Evolutionary conservation across 257 asterid species (phyloP), one percentile per base, ranked within the genome.

Genomic region (Rubia yunnanensis): DNA sequence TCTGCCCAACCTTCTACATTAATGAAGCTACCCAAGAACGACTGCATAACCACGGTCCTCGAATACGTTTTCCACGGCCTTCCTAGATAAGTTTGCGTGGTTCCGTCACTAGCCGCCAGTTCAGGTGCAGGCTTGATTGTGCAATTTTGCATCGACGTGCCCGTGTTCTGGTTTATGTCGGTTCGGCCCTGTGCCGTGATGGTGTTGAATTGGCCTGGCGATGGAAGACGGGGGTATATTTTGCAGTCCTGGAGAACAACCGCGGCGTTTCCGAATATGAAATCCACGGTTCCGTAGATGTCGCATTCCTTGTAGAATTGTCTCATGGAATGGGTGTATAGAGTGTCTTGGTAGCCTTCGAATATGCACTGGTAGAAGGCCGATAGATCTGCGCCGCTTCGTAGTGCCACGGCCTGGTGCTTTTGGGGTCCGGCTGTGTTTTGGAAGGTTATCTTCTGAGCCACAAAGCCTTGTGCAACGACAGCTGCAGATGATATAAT

Each of bases 1-100:
- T 57, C 34, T 0, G 72, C 61, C 95, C 96, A 89, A 0, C 95
- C 95, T 5, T 63, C 74, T 5, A 90, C 89, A 56, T 68, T 14
- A 0, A 87, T 48, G 66, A 79, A 52, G 6, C 74, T 54, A 2
- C 30, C 94, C 70, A 85, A 68, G 27, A 36, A 72, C 1, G 91
- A 70, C 36, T 79, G 73, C 90, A 87, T 82, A 18, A 75, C 79
- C 24, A 89, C 82, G 0, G 95, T 81, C 63, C 88, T 76, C 0
- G 95, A 87, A 66, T 74, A 89, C 5, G 82, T 76, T 39, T 85
- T 89, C 95, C 96, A 89, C 0, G 95, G 96, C 66, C 96, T 61
- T 1, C 96, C 95, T 0, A 89, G 72, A 57, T 81, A 89, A 1
- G 91, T 83, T 23, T 14, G 54, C 18, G 72, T 41, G 0, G 74